Conservation (phyloP, 2,329 filamentous ascomycete species). For the Endoconidiophora laricicola region DNA sequence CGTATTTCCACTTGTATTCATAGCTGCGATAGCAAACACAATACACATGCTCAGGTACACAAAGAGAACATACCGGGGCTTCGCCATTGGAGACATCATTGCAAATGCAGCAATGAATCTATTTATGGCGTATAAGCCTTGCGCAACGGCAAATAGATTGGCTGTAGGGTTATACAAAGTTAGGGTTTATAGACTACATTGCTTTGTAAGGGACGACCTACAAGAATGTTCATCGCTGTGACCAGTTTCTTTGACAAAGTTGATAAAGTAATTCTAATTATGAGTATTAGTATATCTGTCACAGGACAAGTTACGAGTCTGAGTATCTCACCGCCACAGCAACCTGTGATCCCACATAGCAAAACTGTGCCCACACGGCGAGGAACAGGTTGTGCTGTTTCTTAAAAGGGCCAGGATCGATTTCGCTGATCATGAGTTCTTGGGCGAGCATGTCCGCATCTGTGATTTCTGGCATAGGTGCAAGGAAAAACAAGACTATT, state of each 20-base stretch:
- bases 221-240: constrained; percentile 14
- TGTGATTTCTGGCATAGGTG: constrained; percentile 34
- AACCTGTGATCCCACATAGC: constrained; percentile 44
- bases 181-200: constrained; percentile 4
- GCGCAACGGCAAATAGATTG: constrained; percentile 39
- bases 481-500: constrained; percentile 41
- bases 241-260: constrained; percentile 24
- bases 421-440: constrained; percentile 24
- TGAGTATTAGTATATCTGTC: not conserved
- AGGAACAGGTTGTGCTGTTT: constrained; percentile 46
- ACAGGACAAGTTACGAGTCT: not conserved
- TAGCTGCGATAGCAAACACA: constrained; percentile 36
- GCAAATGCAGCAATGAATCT: constrained; percentile 38
- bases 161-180: constrained; percentile 15
- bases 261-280: constrained; percentile 33
- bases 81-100: constrained; percentile 33
- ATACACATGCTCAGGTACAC: constrained; percentile 35
- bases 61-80: constrained; percentile 38
- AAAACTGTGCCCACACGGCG: constrained; percentile 44
- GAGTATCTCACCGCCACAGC: constrained; percentile 23
- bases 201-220: not conserved
- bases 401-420: constrained; percentile 32
- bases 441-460: constrained; percentile 45
- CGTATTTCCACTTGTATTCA: constrained; percentile 32
- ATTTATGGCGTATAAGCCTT: constrained; percentile 42